phyloP scores from a whole-genome alignment of 345 rosid species.

The Aquilaria malaccensis region DNA sequence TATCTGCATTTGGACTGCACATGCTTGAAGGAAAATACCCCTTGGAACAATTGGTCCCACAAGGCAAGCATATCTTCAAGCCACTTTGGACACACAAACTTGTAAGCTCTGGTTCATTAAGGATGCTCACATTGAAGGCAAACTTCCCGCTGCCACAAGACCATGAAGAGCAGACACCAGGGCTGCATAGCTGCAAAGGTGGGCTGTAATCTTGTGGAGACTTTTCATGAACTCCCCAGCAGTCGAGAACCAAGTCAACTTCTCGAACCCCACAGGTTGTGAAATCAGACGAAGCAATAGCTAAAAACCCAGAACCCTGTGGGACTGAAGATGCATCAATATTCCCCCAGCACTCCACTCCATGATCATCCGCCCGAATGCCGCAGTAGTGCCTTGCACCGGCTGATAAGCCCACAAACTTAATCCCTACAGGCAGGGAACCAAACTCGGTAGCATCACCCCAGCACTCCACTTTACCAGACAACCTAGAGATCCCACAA shows the following conservation, averaged over 20 bases:
- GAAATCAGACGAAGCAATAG: conserved; percentile 82
- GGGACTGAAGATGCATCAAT: conserved; percentile 52
- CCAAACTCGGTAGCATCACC: conserved; percentile 45
- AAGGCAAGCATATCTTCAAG: conserved; percentile 66
- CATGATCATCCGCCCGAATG: conserved; percentile 72
- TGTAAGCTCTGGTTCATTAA: conserved; percentile 66
- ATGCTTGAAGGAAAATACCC: conserved; percentile 75
- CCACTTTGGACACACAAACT: conserved; percentile 57
- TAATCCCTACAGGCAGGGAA: conserved; percentile 27
- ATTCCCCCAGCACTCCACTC: conserved; percentile 85
- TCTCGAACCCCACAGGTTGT: conserved; percentile 78
- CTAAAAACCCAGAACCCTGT: conserved; percentile 60
- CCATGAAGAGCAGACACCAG: conserved; percentile 60
- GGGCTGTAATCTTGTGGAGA: conserved; percentile 48
- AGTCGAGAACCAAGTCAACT: conserved; percentile 81
- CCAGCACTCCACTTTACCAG: conserved; percentile 65
- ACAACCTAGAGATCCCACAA: conserved; percentile 59
- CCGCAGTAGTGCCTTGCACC: conserved; percentile 76
- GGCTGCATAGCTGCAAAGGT: conserved; percentile 84
- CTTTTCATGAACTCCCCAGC: conserved; percentile 61
- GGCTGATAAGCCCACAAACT: conserved; percentile 58
- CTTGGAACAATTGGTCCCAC: conserved; percentile 67
- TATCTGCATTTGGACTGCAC: conserved; percentile 56
- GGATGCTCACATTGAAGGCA: conserved; percentile 78
- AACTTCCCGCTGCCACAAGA: conserved; percentile 51